Evolutionary conservation across 2,329 filamentous ascomycete genomes (phyloP).

Genomic region (Teratosphaeriaceae sp.): DNA sequence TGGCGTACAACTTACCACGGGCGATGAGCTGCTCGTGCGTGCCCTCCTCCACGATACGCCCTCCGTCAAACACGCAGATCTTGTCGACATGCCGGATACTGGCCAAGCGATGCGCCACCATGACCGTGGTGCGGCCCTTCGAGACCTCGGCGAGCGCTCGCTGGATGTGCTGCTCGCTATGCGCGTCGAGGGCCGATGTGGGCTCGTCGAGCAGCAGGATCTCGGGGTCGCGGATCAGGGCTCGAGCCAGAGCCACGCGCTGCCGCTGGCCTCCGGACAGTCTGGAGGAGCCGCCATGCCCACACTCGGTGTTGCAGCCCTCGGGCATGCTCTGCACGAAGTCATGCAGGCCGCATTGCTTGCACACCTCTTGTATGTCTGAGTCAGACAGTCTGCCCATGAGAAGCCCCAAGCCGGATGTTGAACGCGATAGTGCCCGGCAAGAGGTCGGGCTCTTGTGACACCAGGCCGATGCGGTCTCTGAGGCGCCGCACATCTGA

Average conservation of each 20-base stretch:
- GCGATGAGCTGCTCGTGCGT: constrained; percentile 53
- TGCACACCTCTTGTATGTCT: constrained; percentile 31
- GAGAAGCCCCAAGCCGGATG: constrained; percentile 32
- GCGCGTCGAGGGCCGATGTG: constrained; percentile 41
- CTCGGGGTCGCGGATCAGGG: constrained; percentile 40
- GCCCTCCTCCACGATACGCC: constrained; percentile 56
- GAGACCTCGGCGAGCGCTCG: constrained; percentile 35
- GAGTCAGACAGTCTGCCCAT: constrained; percentile 20
- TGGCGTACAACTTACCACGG: constrained; percentile 36
- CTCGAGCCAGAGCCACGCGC: constrained; percentile 40
- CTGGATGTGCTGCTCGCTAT: constrained; percentile 38
- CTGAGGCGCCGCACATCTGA: constrained; percentile 32
- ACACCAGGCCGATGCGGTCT: constrained; percentile 36
- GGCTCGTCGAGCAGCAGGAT: constrained; percentile 43
- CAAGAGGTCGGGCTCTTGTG: constrained; percentile 42
- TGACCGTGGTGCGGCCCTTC: constrained; percentile 55
- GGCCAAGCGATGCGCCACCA: constrained; percentile 69
- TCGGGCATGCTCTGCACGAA: constrained; percentile 43
- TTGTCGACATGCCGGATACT: constrained; percentile 72
- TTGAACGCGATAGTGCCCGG: constrained; percentile 40
- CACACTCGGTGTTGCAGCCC: constrained; percentile 41
- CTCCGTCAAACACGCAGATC: constrained; percentile 71
- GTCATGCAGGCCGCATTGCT: constrained; percentile 39
- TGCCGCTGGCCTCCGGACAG: constrained; percentile 43
- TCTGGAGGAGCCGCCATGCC: constrained; percentile 32